phyloP scores from a whole-genome alignment of 345 rosid species.

The Tarenaya hassleriana region DNA sequence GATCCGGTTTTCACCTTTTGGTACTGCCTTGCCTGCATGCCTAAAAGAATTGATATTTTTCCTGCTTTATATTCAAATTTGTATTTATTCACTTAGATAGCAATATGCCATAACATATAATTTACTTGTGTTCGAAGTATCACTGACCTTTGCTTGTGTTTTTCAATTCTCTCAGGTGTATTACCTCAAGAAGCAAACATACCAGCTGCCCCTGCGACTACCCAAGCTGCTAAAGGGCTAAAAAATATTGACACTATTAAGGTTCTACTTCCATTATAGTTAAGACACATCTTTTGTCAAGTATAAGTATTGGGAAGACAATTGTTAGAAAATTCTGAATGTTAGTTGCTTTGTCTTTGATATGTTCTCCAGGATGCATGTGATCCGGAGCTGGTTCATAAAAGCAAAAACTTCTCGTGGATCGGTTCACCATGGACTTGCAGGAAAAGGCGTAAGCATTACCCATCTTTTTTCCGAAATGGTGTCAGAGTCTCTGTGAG shows the following conservation, averaged over 20 bases:
- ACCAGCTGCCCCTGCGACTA: slow-evolving; percentile 19
- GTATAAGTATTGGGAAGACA: background rate
- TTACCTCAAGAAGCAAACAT: slow-evolving; percentile 15
- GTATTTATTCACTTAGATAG: background rate
- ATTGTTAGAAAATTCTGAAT: background rate
- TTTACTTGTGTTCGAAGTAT: background rate
- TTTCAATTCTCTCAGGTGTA: slow-evolving; percentile 31
- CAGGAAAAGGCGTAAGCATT: slow-evolving; percentile 54
- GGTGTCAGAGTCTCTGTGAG: slow-evolving; percentile 72
- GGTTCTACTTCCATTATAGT: slow-evolving; percentile 33
- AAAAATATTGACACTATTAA: slow-evolving; percentile 19
- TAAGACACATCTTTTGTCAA: too few relatives aligned
- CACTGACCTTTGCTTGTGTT: slow-evolving; percentile 13
- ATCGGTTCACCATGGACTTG: slow-evolving; percentile 60
- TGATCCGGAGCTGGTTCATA: slow-evolving; percentile 22
- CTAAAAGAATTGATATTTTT: slow-evolving; percentile 18
- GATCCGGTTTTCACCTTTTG: slow-evolving; percentile 29
- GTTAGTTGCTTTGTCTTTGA: background rate
- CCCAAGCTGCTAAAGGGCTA: slow-evolving; percentile 25
- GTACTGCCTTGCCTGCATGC: slow-evolving; percentile 28
- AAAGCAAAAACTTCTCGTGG: slow-evolving; percentile 41
- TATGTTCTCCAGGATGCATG: slow-evolving; percentile 27
- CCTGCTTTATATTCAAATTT: background rate
- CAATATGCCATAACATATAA: background rate
- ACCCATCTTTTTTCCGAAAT: slow-evolving; percentile 45